These are phyloP conservation scores for Ophiostoma ips DNA, from an alignment of 2,329 filamentous ascomycete species.

Conservation along the genomic window DNA sequence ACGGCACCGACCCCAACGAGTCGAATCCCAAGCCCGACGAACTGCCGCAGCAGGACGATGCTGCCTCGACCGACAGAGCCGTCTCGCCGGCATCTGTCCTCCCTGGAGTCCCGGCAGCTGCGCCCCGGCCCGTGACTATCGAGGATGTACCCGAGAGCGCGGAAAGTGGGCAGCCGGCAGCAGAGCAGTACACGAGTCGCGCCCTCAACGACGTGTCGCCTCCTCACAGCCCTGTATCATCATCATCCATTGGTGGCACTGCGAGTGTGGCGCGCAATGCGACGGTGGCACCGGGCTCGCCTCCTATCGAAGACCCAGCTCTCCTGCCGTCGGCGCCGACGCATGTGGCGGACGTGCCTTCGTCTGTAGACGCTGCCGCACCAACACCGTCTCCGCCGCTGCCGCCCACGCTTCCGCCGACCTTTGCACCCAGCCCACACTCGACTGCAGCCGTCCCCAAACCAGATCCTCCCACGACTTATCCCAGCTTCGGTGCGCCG, in stretches of 20 bases:
- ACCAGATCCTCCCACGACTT: constrained; percentile 15
- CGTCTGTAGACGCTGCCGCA: neutral
- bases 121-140: constrained; percentile 29
- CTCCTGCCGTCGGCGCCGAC: neutral
- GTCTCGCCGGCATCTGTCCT: constrained; percentile 24
- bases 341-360: too few relatives aligned
- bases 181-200: constrained; percentile 6
- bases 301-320: neutral
- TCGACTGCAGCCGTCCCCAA: neutral
- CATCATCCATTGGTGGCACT: constrained; percentile 19
- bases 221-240: constrained; percentile 26
- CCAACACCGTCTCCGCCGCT: neutral
- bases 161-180: neutral
- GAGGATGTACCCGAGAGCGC: constrained; percentile 37
- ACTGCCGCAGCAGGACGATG: constrained; percentile 37
- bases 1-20: constrained; percentile 81
- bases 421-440: constrained; percentile 5
- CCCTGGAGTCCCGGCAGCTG: constrained; percentile 1
- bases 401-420: neutral
- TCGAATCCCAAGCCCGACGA: constrained; percentile 62
- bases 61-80: constrained; percentile 35
- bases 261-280: constrained; percentile 1
- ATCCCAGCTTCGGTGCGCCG: constrained; percentile 18
- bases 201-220: constrained; percentile 21
- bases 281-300: neutral